These are phyloP conservation scores for Salix brachista DNA, from an alignment of 345 rosid species.

Conservation along the genomic window DNA sequence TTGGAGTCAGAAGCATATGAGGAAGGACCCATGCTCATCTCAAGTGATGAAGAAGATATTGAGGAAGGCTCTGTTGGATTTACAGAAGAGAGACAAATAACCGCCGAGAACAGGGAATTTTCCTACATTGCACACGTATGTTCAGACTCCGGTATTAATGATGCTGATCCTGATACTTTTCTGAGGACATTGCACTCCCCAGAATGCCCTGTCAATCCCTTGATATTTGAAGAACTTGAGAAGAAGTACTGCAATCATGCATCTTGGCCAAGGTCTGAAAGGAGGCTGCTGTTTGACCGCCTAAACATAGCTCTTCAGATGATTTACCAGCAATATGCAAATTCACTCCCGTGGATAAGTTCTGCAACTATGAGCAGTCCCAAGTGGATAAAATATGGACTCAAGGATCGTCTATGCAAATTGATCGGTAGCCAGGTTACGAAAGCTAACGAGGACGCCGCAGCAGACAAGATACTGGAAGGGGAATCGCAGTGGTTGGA, in stretches of 20 bases:
- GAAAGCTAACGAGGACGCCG: conserved; percentile 30
- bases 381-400: conserved; percentile 41
- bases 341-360: conserved; percentile 63
- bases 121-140: conserved; percentile 52
- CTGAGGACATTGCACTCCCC: conserved; percentile 48
- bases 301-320: conserved; percentile 50
- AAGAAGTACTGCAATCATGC: conserved; percentile 40
- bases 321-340: conserved; percentile 39
- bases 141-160: conserved; percentile 42
- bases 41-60: conserved; percentile 56
- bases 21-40: conserved; percentile 59
- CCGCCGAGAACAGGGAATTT: conserved; percentile 50
- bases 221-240: conserved; percentile 70
- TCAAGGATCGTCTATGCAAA: conserved; percentile 41
- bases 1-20: conserved; percentile 61
- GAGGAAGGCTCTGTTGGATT: conserved; percentile 36
- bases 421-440: conserved; percentile 36
- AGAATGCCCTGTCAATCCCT: conserved; percentile 54
- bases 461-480: conserved; percentile 33
- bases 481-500: conserved; percentile 54
- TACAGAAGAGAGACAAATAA: conserved; percentile 29
- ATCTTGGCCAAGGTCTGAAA: conserved; percentile 51
- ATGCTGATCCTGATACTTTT: conserved; percentile 39
- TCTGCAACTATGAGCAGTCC: conserved; percentile 14
- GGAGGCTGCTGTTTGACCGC: conserved; percentile 65